Evolutionary conservation across 495 filamentous ascomycete genomes (phyloP).

Genomic region (Chaetomidium leptoderma): DNA sequence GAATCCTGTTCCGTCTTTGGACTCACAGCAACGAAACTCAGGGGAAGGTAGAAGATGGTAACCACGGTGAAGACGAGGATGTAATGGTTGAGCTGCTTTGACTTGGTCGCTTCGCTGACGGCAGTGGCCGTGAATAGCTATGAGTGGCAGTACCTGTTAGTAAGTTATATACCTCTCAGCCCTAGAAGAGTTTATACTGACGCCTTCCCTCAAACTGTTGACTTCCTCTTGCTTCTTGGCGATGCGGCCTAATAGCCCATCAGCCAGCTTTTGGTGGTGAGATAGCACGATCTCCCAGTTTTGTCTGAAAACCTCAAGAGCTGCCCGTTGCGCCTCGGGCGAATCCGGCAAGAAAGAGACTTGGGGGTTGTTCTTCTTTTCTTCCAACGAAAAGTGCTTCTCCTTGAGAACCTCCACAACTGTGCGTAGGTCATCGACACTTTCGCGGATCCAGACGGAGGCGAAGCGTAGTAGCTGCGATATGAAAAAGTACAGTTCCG

Average conservation of each 20-base stretch:
- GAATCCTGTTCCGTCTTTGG: too few relatives aligned
- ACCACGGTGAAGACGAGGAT: slow-evolving; percentile 64
- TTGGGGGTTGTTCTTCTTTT: background rate
- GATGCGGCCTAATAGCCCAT: slow-evolving; percentile 17
- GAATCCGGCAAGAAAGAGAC: background rate
- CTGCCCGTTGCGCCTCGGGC: background rate
- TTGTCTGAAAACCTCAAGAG: background rate
- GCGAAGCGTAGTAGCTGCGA: background rate
- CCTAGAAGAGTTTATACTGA: slow-evolving; percentile 17
- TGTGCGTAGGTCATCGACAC: background rate
- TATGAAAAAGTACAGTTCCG: background rate
- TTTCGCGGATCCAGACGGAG: background rate
- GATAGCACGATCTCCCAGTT: background rate
- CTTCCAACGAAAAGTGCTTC: background rate
- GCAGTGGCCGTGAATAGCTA: slow-evolving; percentile 44
- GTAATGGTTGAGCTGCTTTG: slow-evolving; percentile 54
- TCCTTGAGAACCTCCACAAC: background rate
- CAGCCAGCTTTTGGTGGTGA: background rate
- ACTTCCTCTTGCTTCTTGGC: slow-evolving; percentile 26
- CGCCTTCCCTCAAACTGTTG: slow-evolving; percentile 24
- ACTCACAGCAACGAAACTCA: slow-evolving; percentile 50
- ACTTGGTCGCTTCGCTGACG: slow-evolving; percentile 53
- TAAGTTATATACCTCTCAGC: too few relatives aligned
- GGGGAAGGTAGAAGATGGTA: slow-evolving; percentile 56
- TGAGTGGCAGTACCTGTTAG: too few relatives aligned